Evolutionary conservation across 805 yeast species (phyloP).

Genomic region (Kuraishia molischiana): DNA sequence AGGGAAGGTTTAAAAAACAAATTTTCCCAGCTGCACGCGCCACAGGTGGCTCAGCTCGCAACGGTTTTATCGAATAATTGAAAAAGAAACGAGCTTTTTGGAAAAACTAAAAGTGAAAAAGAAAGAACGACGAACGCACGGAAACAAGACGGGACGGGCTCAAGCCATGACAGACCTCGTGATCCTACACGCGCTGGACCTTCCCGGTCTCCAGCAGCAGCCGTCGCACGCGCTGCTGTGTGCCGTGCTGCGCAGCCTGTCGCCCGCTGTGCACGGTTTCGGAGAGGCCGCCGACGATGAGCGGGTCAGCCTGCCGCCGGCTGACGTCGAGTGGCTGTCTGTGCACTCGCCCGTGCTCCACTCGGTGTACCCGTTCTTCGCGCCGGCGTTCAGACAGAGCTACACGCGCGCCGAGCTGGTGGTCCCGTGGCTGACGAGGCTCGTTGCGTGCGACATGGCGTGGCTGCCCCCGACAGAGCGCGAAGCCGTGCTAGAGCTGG

Average conservation of each 20-base stretch:
- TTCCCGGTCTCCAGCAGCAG: not conserved
- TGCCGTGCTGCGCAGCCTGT: not conserved
- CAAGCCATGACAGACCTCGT: no score
- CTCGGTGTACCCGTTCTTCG: not conserved
- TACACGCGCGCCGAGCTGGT: constrained; percentile 14
- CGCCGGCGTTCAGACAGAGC: not conserved
- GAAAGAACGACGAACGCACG: no score
- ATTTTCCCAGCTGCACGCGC: no score
- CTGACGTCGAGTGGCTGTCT: not conserved
- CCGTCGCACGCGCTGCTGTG: not conserved
- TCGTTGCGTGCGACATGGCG: constrained; percentile 36
- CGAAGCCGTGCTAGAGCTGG: constrained; percentile 36
- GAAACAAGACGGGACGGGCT: no score
- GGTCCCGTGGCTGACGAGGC: constrained; percentile 36
- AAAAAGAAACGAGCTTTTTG: no score
- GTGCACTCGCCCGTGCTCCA: not conserved
- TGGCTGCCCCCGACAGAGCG: constrained; percentile 31
- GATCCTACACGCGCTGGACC: not conserved
- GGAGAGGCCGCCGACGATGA: not conserved
- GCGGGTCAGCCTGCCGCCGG: not conserved
- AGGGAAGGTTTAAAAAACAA: no score
- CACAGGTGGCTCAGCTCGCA: no score
- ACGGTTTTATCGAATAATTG: no score
- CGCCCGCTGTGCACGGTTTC: not conserved
- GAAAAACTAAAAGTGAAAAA: no score